These are phyloP conservation scores for Quaeritorhiza haematococci DNA, from an alignment of 371 early-diverging fungal species.

Conservation along the genomic window DNA sequence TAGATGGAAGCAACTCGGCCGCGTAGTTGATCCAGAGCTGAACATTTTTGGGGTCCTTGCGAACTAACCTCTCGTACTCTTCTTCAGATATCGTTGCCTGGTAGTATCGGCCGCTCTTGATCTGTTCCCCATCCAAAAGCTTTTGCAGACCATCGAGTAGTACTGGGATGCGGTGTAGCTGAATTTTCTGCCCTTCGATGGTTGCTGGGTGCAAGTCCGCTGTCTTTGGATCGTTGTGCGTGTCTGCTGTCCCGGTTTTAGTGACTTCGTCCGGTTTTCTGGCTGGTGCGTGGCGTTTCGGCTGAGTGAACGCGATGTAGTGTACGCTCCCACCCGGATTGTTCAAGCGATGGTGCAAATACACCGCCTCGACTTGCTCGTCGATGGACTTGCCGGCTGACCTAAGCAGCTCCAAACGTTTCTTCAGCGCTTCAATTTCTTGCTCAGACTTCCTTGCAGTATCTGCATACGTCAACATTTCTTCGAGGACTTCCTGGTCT, in stretches of 20 bases:
- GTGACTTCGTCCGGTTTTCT: no score
- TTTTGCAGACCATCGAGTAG: slow-evolving; percentile 17
- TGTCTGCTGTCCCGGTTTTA: no score
- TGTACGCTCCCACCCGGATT: no score
- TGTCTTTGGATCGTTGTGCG: no score
- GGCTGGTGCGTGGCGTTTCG: no score
- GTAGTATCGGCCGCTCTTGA: slow-evolving; percentile 22
- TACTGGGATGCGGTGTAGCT: no score
- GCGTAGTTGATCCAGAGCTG: slow-evolving; percentile 27
- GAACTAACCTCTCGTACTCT: slow-evolving; percentile 17
- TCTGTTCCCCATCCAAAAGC: slow-evolving; percentile 11
- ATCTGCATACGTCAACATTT: slow-evolving; percentile 5
- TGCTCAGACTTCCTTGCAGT: no score
- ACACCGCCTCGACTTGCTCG: neutral
- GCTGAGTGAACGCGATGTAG: no score
- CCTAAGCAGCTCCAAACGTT: neutral
- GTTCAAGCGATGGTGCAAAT: no score
- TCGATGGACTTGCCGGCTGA: neutral
- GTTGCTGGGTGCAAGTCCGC: no score
- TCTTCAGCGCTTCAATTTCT: neutral
- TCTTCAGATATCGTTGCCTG: slow-evolving; percentile 9
- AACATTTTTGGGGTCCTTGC: slow-evolving; percentile 19
- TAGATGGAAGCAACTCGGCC: slow-evolving; percentile 13
- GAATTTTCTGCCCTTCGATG: no score
- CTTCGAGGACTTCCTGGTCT: slow-evolving; percentile 14